phyloP scores from a whole-genome alignment of 768 basidiomycete genomes.

The Lactarius tabidus region DNA sequence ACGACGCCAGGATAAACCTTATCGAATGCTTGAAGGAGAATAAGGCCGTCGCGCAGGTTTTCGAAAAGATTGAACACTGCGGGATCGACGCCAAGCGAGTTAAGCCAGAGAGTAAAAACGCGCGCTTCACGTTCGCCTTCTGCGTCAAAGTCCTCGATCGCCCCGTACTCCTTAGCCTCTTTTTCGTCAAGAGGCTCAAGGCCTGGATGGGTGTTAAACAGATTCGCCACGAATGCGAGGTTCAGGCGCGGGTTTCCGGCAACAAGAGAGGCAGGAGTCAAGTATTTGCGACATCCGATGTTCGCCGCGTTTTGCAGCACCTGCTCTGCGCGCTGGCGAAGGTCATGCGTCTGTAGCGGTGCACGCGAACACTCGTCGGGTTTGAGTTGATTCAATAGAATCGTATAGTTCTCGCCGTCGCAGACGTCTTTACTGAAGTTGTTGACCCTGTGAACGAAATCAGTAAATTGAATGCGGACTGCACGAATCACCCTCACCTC shows the following conservation, averaged over 20 bases:
- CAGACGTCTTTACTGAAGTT: slow-evolving; percentile 98
- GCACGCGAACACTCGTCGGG: slow-evolving; percentile 89
- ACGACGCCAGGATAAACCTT: slow-evolving; percentile 91
- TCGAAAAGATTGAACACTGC: slow-evolving; percentile 96
- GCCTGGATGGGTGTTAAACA: slow-evolving; percentile 97
- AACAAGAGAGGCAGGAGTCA: slow-evolving; percentile 87
- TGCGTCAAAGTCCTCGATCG: slow-evolving; percentile 95
- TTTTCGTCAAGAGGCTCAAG: slow-evolving; percentile 92
- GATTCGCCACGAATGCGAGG: slow-evolving; percentile 95
- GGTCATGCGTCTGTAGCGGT: slow-evolving; percentile 81
- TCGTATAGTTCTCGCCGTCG: slow-evolving; percentile 96
- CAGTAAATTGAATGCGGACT: background rate
- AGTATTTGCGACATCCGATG: slow-evolving; percentile 94
- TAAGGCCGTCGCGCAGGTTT: slow-evolving; percentile 86
- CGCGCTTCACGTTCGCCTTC: slow-evolving; percentile 98
- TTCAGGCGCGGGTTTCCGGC: slow-evolving; percentile 96
- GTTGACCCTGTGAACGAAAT: slow-evolving; percentile 62
- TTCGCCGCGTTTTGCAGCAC: slow-evolving; percentile 90
- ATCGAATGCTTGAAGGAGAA: slow-evolving; percentile 95
- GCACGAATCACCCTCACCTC: slow-evolving; percentile 44
- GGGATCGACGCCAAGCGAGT: slow-evolving; percentile 95
- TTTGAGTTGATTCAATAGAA: slow-evolving; percentile 93
- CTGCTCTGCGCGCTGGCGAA: slow-evolving; percentile 85
- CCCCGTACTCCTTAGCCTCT: slow-evolving; percentile 86
- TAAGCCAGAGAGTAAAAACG: slow-evolving; percentile 97